Base-by-base conservation (phyloP, 78 protist species). In the Chrysochromulina parva region DNA sequence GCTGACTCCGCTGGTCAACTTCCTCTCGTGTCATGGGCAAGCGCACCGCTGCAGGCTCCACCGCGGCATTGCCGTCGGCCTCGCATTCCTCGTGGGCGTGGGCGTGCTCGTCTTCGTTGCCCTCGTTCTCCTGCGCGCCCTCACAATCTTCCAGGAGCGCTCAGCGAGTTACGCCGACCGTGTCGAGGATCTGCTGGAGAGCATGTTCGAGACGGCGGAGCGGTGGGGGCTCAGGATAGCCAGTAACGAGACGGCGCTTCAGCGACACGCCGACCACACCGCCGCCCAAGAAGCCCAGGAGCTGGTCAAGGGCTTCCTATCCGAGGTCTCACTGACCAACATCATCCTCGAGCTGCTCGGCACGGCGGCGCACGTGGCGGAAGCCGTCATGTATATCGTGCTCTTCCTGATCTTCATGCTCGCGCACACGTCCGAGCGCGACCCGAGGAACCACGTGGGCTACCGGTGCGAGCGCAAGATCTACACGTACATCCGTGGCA, bases 401-500 rank as follows among this genome's bases (percentile, higher is more conserved):
- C 78, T 69, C 78, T 69, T 69, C 78, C 78, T 69, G 16, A 13
- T 69, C 52, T 69, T 69, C 50, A 69, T 69, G 78, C 50, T 69
- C 16, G 52, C 20, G 60, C 20, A 5, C 60, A 57, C 6, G 20
- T 38, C 38, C 38, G 38, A 38, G 38, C 38, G 38, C 38, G 38
- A 38, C 38, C 38, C 38, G 38, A 38, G 38, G 38, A 38, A 38
- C 38, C 38, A 38, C 38, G 38, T 38, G 38, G 38, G 38, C 38
- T 38, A 38, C 38, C 38, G 38, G 38, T 38, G 38, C 69, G 69
- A 16, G 16, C 28, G 3, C 50, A 3, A 69, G 78, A 69, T 69
- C 50, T 69, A 38, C 78, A 17, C 38, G 14, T 69, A 69, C 78
- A 69, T 69, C 9, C n/a, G 53, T n/a, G 78, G 78, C 14, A 69